Percentiles rank a stretch among this genome's conserved stretches.
Evolutionary conservation across 306 rosid genomes (phyloP).

Genomic region (Lagenaria siceraria): DNA sequence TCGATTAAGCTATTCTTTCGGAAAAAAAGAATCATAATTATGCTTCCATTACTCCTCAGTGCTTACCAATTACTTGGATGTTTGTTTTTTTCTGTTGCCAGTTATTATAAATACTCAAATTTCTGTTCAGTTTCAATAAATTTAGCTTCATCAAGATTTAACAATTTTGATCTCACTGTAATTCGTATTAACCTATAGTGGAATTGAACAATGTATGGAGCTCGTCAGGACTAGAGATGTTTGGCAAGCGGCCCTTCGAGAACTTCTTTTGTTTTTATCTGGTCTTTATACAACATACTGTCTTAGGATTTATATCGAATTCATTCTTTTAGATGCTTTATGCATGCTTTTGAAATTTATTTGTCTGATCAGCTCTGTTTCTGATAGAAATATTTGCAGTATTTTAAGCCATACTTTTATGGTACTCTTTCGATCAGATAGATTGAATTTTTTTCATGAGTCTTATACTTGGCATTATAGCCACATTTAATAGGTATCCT

Average conservation of each 20-base stretch:
- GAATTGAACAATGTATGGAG: background rate
- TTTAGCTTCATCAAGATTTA: background rate
- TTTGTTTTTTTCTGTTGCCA: background rate
- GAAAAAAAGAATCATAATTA: background rate
- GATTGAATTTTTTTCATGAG: background rate
- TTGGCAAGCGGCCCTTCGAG: background rate
- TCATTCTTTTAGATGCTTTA: background rate
- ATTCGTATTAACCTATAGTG: background rate
- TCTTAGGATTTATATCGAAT: background rate
- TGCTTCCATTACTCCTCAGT: background rate
- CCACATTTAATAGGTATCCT: background rate
- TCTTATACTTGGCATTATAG: background rate
- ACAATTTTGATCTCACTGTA: background rate
- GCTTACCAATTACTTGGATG: background rate
- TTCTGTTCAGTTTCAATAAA: background rate
- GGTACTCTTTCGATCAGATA: background rate
- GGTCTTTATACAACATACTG: background rate
- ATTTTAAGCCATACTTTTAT: background rate
- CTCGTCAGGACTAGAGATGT: background rate
- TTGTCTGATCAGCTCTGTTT: background rate
- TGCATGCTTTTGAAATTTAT: background rate
- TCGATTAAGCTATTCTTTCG: background rate
- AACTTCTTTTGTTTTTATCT: background rate
- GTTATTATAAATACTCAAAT: background rate
- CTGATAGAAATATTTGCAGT: background rate